phyloP scores from a whole-genome alignment of 495 filamentous ascomycete genomes.

The Hypoxylon trugodes region DNA sequence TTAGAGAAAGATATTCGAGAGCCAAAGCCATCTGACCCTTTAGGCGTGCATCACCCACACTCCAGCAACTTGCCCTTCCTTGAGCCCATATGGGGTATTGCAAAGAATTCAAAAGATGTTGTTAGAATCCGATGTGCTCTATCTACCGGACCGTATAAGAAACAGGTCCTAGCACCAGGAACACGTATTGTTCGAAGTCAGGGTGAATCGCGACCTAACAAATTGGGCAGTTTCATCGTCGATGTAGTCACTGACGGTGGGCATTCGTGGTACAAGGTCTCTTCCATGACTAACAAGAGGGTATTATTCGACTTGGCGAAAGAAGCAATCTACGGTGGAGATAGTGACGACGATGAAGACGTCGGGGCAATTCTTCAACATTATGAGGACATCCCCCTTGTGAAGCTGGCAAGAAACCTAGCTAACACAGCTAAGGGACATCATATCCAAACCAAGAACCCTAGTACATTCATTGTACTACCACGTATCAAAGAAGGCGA shows the following conservation, averaged over 20 bases:
- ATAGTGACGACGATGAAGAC: conserved; percentile 34
- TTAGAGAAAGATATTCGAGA: conserved; percentile 19
- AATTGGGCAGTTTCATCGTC: conserved; percentile 37
- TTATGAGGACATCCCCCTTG: conserved; percentile 37
- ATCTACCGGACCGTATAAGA: conserved; percentile 38
- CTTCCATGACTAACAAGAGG: conserved; percentile 43
- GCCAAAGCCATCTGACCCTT: conserved; percentile 22
- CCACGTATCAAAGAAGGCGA: conserved; percentile 40
- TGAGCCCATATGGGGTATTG: conserved; percentile 41
- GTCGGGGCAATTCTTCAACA: not conserved
- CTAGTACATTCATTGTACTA: conserved; percentile 33
- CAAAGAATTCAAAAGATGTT: conserved; percentile 39
- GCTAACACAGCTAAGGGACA: conserved; percentile 38
- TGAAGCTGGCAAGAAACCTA: conserved; percentile 39
- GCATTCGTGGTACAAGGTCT: conserved; percentile 43
- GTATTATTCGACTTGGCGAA: conserved; percentile 44
- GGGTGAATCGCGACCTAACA: conserved; percentile 38
- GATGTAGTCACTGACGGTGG: conserved; percentile 44
- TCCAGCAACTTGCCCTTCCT: conserved; percentile 41
- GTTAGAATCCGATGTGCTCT: conserved; percentile 41
- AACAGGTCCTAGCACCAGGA: conserved; percentile 40
- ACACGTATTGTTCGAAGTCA: conserved; percentile 42
- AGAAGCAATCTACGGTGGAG: conserved; percentile 42
- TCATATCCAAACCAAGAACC: conserved; percentile 38
- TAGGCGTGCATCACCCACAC: conserved; percentile 29